These are phyloP conservation scores for Aspergillus ellipticus DNA, from an alignment of 495 filamentous ascomycete genomes.

Conservation along the genomic window DNA sequence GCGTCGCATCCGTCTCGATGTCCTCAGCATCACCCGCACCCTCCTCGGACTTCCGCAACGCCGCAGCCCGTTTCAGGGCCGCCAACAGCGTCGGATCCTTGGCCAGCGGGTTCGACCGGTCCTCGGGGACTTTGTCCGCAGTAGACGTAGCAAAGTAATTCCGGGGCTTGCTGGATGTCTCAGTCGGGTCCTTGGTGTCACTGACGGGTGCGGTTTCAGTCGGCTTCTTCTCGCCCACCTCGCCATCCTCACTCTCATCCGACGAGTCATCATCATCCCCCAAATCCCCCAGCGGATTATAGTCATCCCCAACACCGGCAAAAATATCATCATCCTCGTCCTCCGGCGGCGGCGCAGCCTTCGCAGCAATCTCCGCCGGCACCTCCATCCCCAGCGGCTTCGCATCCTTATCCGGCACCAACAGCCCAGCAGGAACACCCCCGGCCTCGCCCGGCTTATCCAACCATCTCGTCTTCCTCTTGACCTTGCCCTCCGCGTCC, in stretches of 20 bases:
- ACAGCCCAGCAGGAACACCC: conserved; percentile 33
- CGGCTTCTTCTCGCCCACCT: conserved; percentile 15
- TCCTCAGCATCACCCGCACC: conserved; percentile 30
- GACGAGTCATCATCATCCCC: conserved; percentile 51
- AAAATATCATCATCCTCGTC: conserved; percentile 75
- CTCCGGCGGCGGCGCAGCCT: conserved; percentile 36
- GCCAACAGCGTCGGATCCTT: conserved; percentile 77
- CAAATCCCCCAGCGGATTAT: conserved; percentile 78
- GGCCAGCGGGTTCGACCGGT: conserved; percentile 45
- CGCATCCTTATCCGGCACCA: conserved; percentile 62
- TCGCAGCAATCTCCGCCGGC: conserved; percentile 49
- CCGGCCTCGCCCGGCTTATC: conserved; percentile 43
- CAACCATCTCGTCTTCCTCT: conserved; percentile 67
- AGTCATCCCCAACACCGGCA: conserved; percentile 79
- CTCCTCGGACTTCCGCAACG: conserved; percentile 53
- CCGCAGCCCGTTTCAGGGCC: conserved; percentile 78
- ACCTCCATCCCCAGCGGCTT: conserved; percentile 77
- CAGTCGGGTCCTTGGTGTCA: not conserved
- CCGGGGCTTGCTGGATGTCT: conserved; percentile 31
- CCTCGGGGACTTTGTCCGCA: conserved; percentile 36
- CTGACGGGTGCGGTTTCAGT: not conserved
- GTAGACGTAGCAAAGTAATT: conserved; percentile 41
- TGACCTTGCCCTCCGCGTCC: conserved; percentile 82
- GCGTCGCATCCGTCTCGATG: conserved; percentile 49
- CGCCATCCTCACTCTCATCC: conserved; percentile 49